These are phyloP conservation scores for Pilasporangium apinafurcum DNA, from an alignment of 352 stramenopile genomes.

Conservation along the genomic window DNA sequence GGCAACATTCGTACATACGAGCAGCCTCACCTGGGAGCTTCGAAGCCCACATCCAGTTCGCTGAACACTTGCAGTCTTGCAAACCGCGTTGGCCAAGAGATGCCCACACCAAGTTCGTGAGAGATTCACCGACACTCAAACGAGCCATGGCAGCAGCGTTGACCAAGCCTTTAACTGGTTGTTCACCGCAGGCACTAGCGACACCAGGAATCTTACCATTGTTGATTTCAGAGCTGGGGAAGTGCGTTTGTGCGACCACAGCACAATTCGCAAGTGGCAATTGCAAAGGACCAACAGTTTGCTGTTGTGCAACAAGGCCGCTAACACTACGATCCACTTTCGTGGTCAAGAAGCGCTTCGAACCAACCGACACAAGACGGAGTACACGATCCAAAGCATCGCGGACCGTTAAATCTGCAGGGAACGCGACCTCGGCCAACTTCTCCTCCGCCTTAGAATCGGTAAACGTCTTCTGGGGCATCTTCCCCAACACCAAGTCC, in stretches of 20 bases:
- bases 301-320: constrained; percentile 97
- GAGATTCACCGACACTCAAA: constrained; percentile 95
- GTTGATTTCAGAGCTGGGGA: constrained; percentile 55
- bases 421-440: constrained; percentile 67
- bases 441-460: constrained; percentile 69
- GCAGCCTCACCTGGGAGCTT: constrained; percentile 98
- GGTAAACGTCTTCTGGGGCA: constrained; percentile 98
- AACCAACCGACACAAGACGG: constrained; percentile 94
- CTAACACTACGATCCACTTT: constrained; percentile 98
- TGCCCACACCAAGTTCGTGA: constrained; percentile 99
- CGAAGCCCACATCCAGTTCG: constrained; percentile 99
- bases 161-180: constrained; percentile 96
- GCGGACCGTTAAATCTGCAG: constrained; percentile 84
- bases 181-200: constrained; percentile 95
- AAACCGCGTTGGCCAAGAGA: constrained; percentile 86
- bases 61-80: constrained; percentile 96
- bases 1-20: constrained; percentile 98
- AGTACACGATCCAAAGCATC: constrained; percentile 93
- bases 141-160: constrained; percentile 94
- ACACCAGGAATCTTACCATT: constrained; percentile 89
- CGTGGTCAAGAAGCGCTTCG: constrained; percentile 96
- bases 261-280: constrained; percentile 96
- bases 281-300: constrained; percentile 97
- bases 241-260: constrained; percentile 95
- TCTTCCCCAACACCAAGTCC: constrained; percentile 97